These are phyloP conservation scores for Metschnikowia kofuensis DNA, from an alignment of 805 yeast genomes.

Conservation along the genomic window DNA sequence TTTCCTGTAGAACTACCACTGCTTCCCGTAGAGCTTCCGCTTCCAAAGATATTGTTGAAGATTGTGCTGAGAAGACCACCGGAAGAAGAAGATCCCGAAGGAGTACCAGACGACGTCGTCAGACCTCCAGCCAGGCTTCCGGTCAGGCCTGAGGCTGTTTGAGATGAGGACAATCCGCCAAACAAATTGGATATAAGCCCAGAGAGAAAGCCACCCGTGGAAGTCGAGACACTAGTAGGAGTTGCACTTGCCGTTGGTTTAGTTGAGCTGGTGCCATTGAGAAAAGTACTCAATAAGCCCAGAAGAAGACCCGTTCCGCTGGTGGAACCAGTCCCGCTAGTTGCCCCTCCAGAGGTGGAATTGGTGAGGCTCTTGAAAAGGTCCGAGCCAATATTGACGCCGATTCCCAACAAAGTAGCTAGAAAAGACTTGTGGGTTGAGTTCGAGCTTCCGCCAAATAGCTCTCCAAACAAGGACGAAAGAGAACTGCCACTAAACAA, in stretches of 20 bases:
- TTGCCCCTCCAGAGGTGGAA: neutral
- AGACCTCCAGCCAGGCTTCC: neutral
- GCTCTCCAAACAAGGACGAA: conserved; percentile 11
- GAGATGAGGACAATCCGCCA: conserved; percentile 1
- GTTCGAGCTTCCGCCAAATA: conserved; percentile 14
- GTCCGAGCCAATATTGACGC: conserved; percentile 15
- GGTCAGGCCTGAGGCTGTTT: neutral
- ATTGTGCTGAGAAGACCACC: conserved; percentile 2
- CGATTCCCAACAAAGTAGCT: conserved; percentile 12
- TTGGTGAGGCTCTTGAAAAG: conserved; percentile 14
- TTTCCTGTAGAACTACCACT: neutral
- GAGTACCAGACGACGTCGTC: neutral
- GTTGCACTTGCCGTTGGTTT: neutral
- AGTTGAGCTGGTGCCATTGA: conserved; percentile 3
- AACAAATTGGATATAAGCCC: conserved; percentile 8
- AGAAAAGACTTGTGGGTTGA: conserved; percentile 16
- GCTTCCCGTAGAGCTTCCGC: conserved; percentile 1
- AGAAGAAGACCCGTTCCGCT: conserved; percentile 14
- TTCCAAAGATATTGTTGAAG: conserved; percentile 3
- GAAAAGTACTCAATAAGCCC: conserved; percentile 11
- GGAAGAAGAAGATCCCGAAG: conserved; percentile 1
- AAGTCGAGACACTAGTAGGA: conserved; percentile 1
- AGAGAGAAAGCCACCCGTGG: conserved; percentile 12
- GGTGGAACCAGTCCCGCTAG: neutral
- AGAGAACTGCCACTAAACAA: conserved; percentile 13